Evolutionary conservation across 345 rosid species (phyloP).

Genomic region (Raphanus sativus): DNA sequence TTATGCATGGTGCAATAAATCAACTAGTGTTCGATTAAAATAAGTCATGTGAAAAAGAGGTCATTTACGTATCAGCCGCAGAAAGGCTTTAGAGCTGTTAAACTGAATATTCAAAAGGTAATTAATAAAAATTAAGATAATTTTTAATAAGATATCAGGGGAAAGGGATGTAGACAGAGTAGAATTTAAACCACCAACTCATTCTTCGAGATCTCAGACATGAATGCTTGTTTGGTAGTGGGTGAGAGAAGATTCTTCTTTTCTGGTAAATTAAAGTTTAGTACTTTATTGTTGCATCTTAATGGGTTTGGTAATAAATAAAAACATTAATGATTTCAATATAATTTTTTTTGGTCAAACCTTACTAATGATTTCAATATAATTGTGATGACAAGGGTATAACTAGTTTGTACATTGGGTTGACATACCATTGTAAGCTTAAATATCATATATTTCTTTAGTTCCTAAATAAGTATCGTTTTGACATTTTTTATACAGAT

Average conservation of each 20-base stretch:
- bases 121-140: neutral
- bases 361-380: too few relatives aligned
- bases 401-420: slow-evolving; percentile 21
- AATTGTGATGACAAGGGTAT: slow-evolving; percentile 26
- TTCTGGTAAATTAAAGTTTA: slow-evolving; percentile 31
- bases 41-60: neutral
- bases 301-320: too few relatives aligned
- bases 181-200: slow-evolving; percentile 36
- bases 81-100: neutral
- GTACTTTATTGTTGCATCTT: too few relatives aligned
- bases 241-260: slow-evolving; percentile 34
- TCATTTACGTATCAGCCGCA: neutral
- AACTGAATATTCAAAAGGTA: neutral
- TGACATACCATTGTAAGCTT: slow-evolving; percentile 3
- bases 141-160: neutral
- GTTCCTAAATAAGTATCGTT: too few relatives aligned
- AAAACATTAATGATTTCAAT: slow-evolving; percentile 32
- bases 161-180: slow-evolving; percentile 20
- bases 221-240: slow-evolving; percentile 51
- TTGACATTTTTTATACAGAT: too few relatives aligned
- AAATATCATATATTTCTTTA: neutral
- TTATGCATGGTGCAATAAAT: too few relatives aligned
- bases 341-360: too few relatives aligned
- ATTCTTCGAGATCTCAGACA: slow-evolving; percentile 49
- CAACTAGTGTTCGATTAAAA: neutral